These are phyloP conservation scores for Mortierella antarctica DNA, from an alignment of 192 early-diverging fungal species.

Conservation along the genomic window DNA sequence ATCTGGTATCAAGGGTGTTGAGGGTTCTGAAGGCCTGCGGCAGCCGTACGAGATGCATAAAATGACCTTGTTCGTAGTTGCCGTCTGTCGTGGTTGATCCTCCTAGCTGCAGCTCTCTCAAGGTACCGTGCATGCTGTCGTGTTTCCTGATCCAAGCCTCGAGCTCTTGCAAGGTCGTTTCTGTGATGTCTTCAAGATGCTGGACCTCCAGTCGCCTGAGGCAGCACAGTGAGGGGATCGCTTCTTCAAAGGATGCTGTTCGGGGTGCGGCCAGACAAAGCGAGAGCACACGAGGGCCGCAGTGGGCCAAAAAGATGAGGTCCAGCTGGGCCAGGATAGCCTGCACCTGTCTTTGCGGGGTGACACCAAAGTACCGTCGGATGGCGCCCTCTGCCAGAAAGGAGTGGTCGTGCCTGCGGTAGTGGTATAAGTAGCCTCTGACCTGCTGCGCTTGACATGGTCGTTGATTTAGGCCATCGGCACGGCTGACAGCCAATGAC, in stretches of 20 bases:
- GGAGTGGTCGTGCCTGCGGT: conserved; percentile 34
- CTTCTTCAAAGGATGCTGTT: neutral
- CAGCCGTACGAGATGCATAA: conserved; percentile 15
- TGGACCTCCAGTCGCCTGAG: conserved; percentile 34
- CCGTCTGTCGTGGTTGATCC: conserved; percentile 7
- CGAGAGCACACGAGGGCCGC: conserved; percentile 8
- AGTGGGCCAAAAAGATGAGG: conserved; percentile 21
- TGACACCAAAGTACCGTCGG: conserved; percentile 22
- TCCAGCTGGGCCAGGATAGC: conserved; percentile 26
- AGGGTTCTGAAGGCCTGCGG: conserved; percentile 20
- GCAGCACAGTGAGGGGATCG: conserved; percentile 14
- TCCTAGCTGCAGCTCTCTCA: conserved; percentile 38
- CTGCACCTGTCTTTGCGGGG: neutral
- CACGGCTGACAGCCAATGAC: neutral
- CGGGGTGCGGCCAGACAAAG: conserved; percentile 18
- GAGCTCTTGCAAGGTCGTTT: neutral
- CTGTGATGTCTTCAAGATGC: conserved; percentile 14
- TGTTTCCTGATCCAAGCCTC: conserved; percentile 39
- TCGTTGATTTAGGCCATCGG: neutral
- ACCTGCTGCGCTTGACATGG: neutral
- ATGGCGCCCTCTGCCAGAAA: conserved; percentile 22
- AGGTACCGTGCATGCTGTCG: conserved; percentile 20
- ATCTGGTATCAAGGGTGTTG: conserved; percentile 23
- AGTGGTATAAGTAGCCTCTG: conserved; percentile 39
- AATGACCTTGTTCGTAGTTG: conserved; percentile 1